Evolutionary conservation across 805 yeast species (phyloP), one percentile per base, ranked within the genome.

Genomic region (Hanseniaspora jakobsenii): DNA sequence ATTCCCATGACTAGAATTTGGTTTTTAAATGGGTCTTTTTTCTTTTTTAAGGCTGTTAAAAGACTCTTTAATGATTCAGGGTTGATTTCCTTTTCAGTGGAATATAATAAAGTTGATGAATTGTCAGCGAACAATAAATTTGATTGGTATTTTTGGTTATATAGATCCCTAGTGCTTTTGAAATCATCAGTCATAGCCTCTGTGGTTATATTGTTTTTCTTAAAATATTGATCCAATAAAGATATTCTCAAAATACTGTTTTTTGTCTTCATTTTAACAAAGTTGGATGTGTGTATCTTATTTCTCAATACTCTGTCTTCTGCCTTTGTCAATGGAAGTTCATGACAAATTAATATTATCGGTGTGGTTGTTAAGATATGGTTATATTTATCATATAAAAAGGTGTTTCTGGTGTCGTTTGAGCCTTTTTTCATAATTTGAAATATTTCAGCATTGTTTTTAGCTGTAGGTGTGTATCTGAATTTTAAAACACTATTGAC

Each of bases 1-100:
- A 94, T 97, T 32, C 96, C 98, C 49, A 89, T 70, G 34, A 91
- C 63, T 48, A 87, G 74, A 52, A 91, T 65, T 58, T 76, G 76
- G 54, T 85, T 95, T 14, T 27, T 32, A 22, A 41, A 41, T 16
- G 45, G 45, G 10, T 38, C 34, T 54, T 75, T 75, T 32, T 79
- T 72, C 32, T 68, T 59, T 52, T 75, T 78, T 38, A 86, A 57
- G 23, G 75, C 58, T 54, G 73, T 78, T 53, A 83, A 62, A 3
- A 83, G 73, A 44, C 68, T 66, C 23, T 73, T 72, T 9, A 87
- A 82, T 17, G 66, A 64, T 13, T 63, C 53, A n/a, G 96, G 95
- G 51, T 85, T 79, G 28, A 81, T 66, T 49, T 71, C 74, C 35
- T 73, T 73, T 7, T 41, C 45, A 3, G 34, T 36, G 2, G 17